Conservation (phyloP, 1,284 basidiomycete species). For the Cutaneotrichosporon sp. region DNA sequence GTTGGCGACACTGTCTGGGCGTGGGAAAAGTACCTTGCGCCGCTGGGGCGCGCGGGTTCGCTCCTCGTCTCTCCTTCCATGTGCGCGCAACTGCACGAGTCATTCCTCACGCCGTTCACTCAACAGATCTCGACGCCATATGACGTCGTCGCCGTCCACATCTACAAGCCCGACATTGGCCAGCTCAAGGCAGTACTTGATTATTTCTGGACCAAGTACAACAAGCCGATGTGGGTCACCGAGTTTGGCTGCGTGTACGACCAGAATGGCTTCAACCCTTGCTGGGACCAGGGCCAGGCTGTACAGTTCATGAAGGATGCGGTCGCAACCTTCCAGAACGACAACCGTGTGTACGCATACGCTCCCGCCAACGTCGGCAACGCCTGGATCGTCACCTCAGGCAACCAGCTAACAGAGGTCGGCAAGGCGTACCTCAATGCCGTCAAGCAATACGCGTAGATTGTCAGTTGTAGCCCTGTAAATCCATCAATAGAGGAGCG, state of each 20-base stretch:
- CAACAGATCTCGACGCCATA: slow-evolving; percentile 27
- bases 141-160: slow-evolving; percentile 29
- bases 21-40: slow-evolving; percentile 49
- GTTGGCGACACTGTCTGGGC: slow-evolving; percentile 23
- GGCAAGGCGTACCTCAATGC: slow-evolving; percentile 52
- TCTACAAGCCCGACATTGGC: slow-evolving; percentile 48
- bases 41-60: slow-evolving; percentile 38
- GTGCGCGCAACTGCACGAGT: slow-evolving; percentile 35
- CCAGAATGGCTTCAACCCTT: slow-evolving; percentile 25
- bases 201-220: slow-evolving; percentile 48
- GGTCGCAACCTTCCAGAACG: slow-evolving; percentile 47
- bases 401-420: slow-evolving; percentile 27
- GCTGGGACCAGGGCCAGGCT: slow-evolving; percentile 15
- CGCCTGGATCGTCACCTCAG: neutral
- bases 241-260: slow-evolving; percentile 53
- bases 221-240: slow-evolving; percentile 53
- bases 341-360: slow-evolving; percentile 46
- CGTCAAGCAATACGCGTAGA: slow-evolving; percentile 23
- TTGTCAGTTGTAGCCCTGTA: neutral
- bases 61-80: slow-evolving; percentile 34
- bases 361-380: neutral
- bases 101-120: slow-evolving; percentile 31
- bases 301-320: slow-evolving; percentile 40
- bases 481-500: too few relatives aligned
- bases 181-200: slow-evolving; percentile 43